These are phyloP conservation scores for Ormosia emarginata DNA, from an alignment of 306 rosid species.

Conservation along the genomic window DNA sequence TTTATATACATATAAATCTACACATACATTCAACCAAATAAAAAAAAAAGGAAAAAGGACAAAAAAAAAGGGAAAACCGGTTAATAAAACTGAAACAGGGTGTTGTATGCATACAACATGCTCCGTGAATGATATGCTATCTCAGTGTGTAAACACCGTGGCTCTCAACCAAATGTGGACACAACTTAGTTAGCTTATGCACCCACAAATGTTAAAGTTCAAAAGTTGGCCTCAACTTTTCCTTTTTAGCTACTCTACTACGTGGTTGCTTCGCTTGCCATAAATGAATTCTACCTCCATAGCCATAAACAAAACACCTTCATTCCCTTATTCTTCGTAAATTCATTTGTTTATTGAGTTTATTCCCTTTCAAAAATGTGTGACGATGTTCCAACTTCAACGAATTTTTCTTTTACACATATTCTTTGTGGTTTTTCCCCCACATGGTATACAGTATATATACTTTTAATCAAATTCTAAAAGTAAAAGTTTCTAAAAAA, in stretches of 20 bases:
- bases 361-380: slow-evolving; percentile 16
- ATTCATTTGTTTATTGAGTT: neutral
- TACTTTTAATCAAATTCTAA: neutral
- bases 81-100: too few species aligned
- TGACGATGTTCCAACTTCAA: slow-evolving; percentile 15
- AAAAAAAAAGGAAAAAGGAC: too few species aligned
- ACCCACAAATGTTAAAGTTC: slow-evolving; percentile 29
- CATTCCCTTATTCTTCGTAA: neutral
- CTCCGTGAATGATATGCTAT: slow-evolving; percentile 13
- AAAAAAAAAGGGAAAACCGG: too few species aligned
- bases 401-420: slow-evolving; percentile 18
- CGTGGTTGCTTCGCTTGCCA: slow-evolving; percentile 45
- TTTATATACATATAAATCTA: too few species aligned
- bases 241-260: slow-evolving; percentile 14
- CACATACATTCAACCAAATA: too few species aligned
- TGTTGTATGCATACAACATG: too few species aligned
- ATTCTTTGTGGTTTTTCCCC: neutral
- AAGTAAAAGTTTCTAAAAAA: neutral
- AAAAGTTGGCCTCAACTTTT: slow-evolving; percentile 34
- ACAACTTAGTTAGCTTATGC: slow-evolving; percentile 10
- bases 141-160: slow-evolving; percentile 14
- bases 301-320: slow-evolving; percentile 19
- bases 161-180: slow-evolving; percentile 36
- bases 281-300: neutral
- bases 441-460: neutral